Evolutionary conservation across 2,329 filamentous ascomycete species (phyloP).

Genomic region (Metarhizium album): DNA sequence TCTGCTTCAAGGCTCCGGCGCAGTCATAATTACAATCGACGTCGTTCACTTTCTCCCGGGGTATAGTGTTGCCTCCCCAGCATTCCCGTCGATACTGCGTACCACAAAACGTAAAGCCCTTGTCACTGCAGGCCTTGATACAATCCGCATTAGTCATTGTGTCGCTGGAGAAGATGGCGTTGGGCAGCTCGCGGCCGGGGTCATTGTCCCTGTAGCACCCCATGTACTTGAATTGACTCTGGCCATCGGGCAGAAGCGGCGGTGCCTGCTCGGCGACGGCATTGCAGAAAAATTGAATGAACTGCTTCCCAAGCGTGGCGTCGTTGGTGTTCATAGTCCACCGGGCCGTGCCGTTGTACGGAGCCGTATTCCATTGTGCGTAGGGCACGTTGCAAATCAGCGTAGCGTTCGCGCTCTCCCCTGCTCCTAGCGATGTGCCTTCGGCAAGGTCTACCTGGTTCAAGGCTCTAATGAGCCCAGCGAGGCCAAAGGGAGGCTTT

Average conservation of each 20-base stretch:
- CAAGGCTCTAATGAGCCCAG: slow-evolving; percentile 40
- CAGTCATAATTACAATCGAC: slow-evolving; percentile 42
- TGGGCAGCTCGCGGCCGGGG: slow-evolving; percentile 38
- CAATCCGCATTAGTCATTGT: slow-evolving; percentile 34
- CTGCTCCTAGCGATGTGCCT: slow-evolving; percentile 38
- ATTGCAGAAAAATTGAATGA: slow-evolving; percentile 39
- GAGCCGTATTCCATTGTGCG: slow-evolving; percentile 43
- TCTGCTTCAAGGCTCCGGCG: slow-evolving; percentile 34
- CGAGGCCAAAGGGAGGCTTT: slow-evolving; percentile 46
- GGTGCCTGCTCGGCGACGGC: slow-evolving; percentile 42
- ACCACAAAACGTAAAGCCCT: slow-evolving; percentile 31
- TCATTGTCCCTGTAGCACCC: slow-evolving; percentile 48
- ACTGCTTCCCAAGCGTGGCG: slow-evolving; percentile 38
- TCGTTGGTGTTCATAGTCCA: slow-evolving; percentile 52
- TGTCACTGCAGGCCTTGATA: slow-evolving; percentile 29
- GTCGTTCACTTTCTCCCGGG: slow-evolving; percentile 30
- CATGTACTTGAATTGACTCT: slow-evolving; percentile 38
- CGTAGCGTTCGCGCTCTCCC: slow-evolving; percentile 38
- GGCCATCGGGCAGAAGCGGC: slow-evolving; percentile 31
- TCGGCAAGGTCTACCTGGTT: slow-evolving; percentile 49
- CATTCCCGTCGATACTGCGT: slow-evolving; percentile 41
- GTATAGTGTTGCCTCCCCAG: slow-evolving; percentile 41
- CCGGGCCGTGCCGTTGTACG: slow-evolving; percentile 33
- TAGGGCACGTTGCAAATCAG: slow-evolving; percentile 46
- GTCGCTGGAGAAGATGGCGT: slow-evolving; percentile 27